phyloP scores from a whole-genome alignment of 768 basidiomycete genomes.

The Lenzites betulinus region DNA sequence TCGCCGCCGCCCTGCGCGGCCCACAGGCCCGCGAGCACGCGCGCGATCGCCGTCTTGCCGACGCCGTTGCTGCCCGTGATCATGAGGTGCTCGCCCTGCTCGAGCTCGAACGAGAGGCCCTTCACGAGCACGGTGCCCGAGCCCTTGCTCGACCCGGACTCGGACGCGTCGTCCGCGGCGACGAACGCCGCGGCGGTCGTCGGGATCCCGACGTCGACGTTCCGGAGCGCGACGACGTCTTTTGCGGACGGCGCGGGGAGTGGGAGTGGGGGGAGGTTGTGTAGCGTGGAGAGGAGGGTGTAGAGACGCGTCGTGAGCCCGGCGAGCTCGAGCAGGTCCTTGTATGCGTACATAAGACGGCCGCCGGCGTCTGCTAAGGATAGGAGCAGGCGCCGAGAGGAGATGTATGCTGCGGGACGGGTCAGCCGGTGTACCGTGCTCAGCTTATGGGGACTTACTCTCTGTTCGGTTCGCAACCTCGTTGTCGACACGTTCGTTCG shows the following conservation, averaged over 20 bases:
- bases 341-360: constrained; percentile 94
- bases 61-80: constrained; percentile 93
- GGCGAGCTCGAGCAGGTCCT: constrained; percentile 92
- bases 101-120: constrained; percentile 64
- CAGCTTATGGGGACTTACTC: constrained; percentile 33
- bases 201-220: constrained; percentile 73
- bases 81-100: constrained; percentile 82
- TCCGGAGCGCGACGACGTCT: constrained; percentile 58
- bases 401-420: constrained; percentile 71
- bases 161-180: not conserved
- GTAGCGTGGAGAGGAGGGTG: constrained; percentile 81
- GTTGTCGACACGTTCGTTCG: constrained; percentile 25
- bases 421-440: not conserved
- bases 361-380: constrained; percentile 98
- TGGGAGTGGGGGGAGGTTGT: constrained; percentile 56
- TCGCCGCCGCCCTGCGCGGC: constrained; percentile 48
- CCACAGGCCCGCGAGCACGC: constrained; percentile 91
- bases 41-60: constrained; percentile 86
- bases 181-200: constrained; percentile 18
- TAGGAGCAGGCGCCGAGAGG: constrained; percentile 85
- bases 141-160: constrained; percentile 23
- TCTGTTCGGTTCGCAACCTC: constrained; percentile 53
- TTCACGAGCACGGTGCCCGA: constrained; percentile 59
- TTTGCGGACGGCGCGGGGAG: constrained; percentile 44
- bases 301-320: constrained; percentile 91